Base-by-base conservation (phyloP, 305 asterid species). In the Lippia alba region DNA sequence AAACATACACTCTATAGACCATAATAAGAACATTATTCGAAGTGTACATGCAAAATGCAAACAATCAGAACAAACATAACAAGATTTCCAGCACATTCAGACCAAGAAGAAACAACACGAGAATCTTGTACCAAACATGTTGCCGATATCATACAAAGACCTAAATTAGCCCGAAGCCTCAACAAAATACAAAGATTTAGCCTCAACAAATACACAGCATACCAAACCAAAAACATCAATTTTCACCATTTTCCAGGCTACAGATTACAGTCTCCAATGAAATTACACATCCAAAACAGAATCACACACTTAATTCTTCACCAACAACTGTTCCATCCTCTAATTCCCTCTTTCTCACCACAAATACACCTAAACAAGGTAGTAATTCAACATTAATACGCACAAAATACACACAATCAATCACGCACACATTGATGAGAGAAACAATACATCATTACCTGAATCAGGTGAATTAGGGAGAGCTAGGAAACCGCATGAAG, bases 401-500 rank as follows among this genome's bases (percentile, higher is more conserved):
- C 5, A 16, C 30, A 5, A 51, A 51, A 51, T 8, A 17, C 17
- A 15, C 10, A 51, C 56, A 17, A 16, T 5, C 8, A 12, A 16
- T 16, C 0, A 56, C 4, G 41, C n/a, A 24, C 30, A 30, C 15
- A 30, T 30, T 18, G 1, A 55, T 20, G 19, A 53, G 36, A 24
- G 32, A 58, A 11, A 16, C 0, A 70, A 17, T n/a, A 58, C 15
- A 56, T 14, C 8, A 72, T 56, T 59, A 90, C 97, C 96, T 73
- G 94, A 70, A 75, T 86, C 80, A 69, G 92, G 89, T 50, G 89
- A 74, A 61, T 75, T 66, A 8, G 96, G 91, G 71, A 94, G 93
- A 66, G 97, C 79, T 44, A 88, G 73, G 84, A 94, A 86, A 46
- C 89, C 91, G 62, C 94, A 89, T 66, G 70, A 83, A 18, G 96